phyloP scores from a whole-genome alignment of 495 filamentous ascomycete species.

The Xylona heveae region DNA sequence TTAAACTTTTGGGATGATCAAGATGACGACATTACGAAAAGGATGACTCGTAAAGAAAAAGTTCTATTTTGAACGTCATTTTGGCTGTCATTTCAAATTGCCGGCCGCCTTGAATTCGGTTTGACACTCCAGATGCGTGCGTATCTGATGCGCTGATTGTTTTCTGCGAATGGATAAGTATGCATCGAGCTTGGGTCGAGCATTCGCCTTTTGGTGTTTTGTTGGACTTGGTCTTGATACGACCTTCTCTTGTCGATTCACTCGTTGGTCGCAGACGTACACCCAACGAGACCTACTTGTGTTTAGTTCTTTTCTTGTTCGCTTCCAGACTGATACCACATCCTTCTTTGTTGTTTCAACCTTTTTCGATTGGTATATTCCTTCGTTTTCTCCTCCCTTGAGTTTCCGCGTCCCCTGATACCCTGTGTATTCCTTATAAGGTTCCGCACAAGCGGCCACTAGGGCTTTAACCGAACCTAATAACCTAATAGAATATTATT shows the following conservation, averaged over 20 bases:
- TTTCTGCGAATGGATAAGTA: background rate
- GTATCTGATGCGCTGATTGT: background rate
- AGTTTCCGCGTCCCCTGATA: slow-evolving; percentile 3
- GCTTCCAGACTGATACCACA: slow-evolving; percentile 3
- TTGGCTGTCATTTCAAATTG: background rate
- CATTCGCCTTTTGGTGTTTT: slow-evolving; percentile 3
- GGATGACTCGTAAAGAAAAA: background rate
- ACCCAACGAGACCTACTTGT: no score
- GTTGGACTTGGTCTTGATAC: slow-evolving; percentile 1
- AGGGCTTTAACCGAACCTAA: slow-evolving; percentile 4
- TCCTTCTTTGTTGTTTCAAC: slow-evolving; percentile 1
- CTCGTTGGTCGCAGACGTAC: slow-evolving; percentile 1
- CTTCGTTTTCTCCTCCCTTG: background rate
- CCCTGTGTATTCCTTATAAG: slow-evolving; percentile 2
- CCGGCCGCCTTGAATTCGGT: background rate
- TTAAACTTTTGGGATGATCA: slow-evolving; percentile 7
- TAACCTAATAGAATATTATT: slow-evolving; percentile 4
- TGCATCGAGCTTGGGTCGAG: background rate
- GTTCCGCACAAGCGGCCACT: slow-evolving; percentile 2
- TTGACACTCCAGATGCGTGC: background rate
- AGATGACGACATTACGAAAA: slow-evolving; percentile 6
- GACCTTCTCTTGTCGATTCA: background rate
- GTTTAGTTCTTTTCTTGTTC: background rate
- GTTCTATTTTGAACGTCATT: slow-evolving; percentile 4
- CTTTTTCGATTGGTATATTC: background rate